Evolutionary conservation across 192 early-diverging fungal species (phyloP).

Genomic region (Haplosporangium gracile): DNA sequence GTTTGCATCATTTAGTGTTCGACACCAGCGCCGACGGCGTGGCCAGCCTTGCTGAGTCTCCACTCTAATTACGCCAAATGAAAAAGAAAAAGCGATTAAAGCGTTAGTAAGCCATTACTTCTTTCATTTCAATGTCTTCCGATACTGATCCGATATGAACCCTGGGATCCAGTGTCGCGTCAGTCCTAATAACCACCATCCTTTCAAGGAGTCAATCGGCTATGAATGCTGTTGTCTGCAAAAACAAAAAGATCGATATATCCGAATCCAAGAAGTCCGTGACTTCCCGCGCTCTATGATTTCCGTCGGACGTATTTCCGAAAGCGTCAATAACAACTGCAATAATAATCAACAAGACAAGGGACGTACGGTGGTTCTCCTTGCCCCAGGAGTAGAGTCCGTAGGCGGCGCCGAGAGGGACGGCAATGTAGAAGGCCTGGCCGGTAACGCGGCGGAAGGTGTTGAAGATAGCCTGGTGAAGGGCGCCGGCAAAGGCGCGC

Average conservation of each 20-base stretch:
- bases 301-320: neutral
- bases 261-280: neutral
- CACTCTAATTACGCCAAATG: constrained; percentile 13
- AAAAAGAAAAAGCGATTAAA: neutral
- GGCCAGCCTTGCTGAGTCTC: constrained; percentile 56
- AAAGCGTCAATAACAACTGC: neutral
- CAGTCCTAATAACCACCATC: neutral
- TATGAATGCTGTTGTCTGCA: neutral
- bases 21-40: constrained; percentile 19
- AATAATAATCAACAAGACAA: neutral
- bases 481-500: constrained; percentile 70
- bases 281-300: neutral
- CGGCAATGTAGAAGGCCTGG: constrained; percentile 69
- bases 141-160: too few relatives aligned
- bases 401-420: constrained; percentile 63
- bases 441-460: constrained; percentile 66
- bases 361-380: constrained; percentile 56
- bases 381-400: constrained; percentile 62
- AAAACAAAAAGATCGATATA: neutral
- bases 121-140: neutral
- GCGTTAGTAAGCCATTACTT: neutral
- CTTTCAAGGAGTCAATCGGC: neutral
- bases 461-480: constrained; percentile 73
- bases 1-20: constrained; percentile 24
- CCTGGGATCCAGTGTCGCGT: neutral